Base-by-base conservation (phyloP, 177 flowering plant genomes). In the Vitis hybrid region DNA sequence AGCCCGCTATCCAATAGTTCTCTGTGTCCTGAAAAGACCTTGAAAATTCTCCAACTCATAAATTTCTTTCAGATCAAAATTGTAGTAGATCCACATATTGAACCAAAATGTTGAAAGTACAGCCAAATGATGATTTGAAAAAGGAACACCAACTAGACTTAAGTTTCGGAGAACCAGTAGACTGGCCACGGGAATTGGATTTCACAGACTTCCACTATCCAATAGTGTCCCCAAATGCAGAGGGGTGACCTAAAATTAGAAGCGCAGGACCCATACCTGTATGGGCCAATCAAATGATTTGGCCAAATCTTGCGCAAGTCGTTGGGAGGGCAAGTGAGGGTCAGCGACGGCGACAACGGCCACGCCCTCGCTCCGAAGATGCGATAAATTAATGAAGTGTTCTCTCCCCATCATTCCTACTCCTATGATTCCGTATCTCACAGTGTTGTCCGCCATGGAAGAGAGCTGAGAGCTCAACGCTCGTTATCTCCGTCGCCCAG, bases 361-460 rank as follows among this genome's bases (percentile, higher is more conserved):
- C 19, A 84, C 92, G 52, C 90, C 92, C 70, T 90, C 68, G 60
- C 56, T 13, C 3, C 79, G 87, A 61, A 94, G 93, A 79, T 94
- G 95, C 70, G 78, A 72, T 5, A 94, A 77, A 74, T 92, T 94
- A 70, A 89, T 73, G 65, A 92, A 86, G 74, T 94, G 98, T 66
- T 94, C 98, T 77, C 97, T 84, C n/a, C 98, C 98, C 98, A 94
- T 94, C 97, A 94, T 90, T 39, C 45, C 45, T 4, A 39, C 45
- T 39, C 45, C 45, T 4, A 39, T 39, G 5, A 39, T 39, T 39
- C 45, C 45, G 45, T 39, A 39, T 39, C 8, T 39, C 8, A 39
- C 9, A 39, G 45, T 39, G 7, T 39, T 0, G 7, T 39, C 45
- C 45, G 45, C 45, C 45, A 39, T 39, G 45, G 8, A 39, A 39